phyloP scores from a whole-genome alignment of 2,329 filamentous ascomycete species.

The Thyridium curvatum region DNA sequence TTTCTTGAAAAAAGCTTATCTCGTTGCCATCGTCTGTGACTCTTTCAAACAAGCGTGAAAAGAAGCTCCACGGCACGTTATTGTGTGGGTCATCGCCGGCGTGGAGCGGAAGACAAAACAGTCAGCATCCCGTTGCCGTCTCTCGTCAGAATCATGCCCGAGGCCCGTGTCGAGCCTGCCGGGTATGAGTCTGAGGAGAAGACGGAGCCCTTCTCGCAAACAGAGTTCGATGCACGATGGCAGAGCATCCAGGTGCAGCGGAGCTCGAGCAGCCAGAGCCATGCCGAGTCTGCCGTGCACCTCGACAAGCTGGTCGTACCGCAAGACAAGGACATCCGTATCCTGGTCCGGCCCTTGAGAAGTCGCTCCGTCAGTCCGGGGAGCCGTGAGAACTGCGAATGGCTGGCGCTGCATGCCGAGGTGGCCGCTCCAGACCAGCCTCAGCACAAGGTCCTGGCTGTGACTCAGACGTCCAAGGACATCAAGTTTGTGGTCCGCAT shows the following conservation, averaged over 20 bases:
- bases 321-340: conserved; percentile 46
- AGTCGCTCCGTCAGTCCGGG: conserved; percentile 50
- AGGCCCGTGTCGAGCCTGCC: conserved; percentile 18
- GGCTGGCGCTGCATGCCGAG: conserved; percentile 50
- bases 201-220: conserved; percentile 53
- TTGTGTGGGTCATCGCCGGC: background rate
- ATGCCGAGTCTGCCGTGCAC: conserved; percentile 37
- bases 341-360: conserved; percentile 48
- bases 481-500: conserved; percentile 55
- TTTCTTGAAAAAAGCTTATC: too few relatives aligned
- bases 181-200: conserved; percentile 38
- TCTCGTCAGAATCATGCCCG: conserved; percentile 31
- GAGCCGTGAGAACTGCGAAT: conserved; percentile 46
- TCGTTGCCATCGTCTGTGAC: too few relatives aligned
- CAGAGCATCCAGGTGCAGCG: conserved; percentile 38
- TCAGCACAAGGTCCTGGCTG: conserved; percentile 51
- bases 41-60: too few relatives aligned
- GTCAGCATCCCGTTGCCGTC: too few relatives aligned
- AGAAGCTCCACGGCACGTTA: too few relatives aligned
- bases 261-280: conserved; percentile 18
- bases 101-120: too few relatives aligned
- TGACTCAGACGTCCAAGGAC: conserved; percentile 53
- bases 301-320: conserved; percentile 42
- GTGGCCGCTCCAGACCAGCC: conserved; percentile 42
- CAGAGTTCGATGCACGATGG: conserved; percentile 46